Conservation (phyloP, 73 alveolate genomes). For the Uronychia binucleata region DNA sequence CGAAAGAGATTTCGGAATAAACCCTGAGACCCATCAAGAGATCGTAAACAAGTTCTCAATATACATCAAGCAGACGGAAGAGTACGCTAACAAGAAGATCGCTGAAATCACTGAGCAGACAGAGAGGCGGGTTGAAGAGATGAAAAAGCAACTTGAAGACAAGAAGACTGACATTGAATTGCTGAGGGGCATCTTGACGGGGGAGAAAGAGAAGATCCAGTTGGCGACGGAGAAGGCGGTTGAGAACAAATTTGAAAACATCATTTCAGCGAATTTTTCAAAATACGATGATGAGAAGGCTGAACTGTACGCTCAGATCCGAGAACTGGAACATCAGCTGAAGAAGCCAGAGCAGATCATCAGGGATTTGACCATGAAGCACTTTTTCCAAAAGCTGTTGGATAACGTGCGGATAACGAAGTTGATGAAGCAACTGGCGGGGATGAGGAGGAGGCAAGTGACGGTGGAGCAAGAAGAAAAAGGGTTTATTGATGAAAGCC, state of each 20-base stretch:
- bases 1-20: slow-evolving; percentile 57
- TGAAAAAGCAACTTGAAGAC: slow-evolving; percentile 19
- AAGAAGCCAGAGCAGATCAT: background rate
- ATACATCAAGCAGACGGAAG: slow-evolving; percentile 11
- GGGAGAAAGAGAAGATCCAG: background rate
- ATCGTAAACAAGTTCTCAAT: slow-evolving; percentile 16
- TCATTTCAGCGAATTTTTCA: background rate
- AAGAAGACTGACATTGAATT: slow-evolving; percentile 6
- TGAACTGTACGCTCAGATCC: background rate
- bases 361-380: background rate
- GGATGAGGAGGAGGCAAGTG: slow-evolving; percentile 3
- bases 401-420: background rate
- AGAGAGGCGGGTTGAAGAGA: background rate
- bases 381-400: background rate
- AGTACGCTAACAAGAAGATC: slow-evolving; percentile 21
- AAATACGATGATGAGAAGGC: slow-evolving; percentile 17
- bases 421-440: background rate
- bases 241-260: slow-evolving; percentile 9
- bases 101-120: slow-evolving; percentile 13
- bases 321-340: slow-evolving; percentile 16
- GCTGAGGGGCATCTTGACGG: background rate
- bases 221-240: slow-evolving; percentile 6
- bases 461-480: too few relatives aligned
- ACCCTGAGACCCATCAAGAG: slow-evolving; percentile 35
- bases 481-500: too few relatives aligned